Conservation (phyloP, 1,284 basidiomycete species). For the Bjerkandera adusta region DNA sequence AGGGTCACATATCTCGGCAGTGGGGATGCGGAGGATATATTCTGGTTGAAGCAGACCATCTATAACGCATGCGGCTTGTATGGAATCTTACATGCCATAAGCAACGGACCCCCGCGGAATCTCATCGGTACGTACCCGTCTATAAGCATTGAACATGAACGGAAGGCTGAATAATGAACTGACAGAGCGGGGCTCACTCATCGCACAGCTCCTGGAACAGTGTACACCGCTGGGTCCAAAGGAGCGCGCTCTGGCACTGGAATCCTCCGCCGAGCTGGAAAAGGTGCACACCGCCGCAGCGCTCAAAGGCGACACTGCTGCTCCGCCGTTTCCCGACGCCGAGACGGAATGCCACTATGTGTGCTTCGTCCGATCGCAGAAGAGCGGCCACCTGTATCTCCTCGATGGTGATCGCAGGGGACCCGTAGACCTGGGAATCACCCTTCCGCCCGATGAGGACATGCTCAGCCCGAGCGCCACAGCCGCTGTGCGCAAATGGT, state of each 20-base stretch:
- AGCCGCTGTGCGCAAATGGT: conserved; percentile 6
- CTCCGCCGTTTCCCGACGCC: conserved; percentile 6
- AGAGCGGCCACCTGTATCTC: conserved; percentile 12
- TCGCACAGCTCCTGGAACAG: conserved; percentile 7
- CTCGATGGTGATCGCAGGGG: conserved; percentile 14
- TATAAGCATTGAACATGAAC: background rate
- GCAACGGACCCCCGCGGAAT: conserved; percentile 9
- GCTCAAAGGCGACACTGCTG: conserved; percentile 11
- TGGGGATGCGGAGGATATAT: conserved; percentile 6
- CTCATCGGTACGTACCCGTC: conserved; percentile 7
- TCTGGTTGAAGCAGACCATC: conserved; percentile 17
- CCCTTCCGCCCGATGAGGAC: conserved; percentile 10
- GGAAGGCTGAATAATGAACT: background rate
- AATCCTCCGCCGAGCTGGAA: conserved; percentile 10
- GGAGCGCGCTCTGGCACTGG: conserved; percentile 12
- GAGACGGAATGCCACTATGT: conserved; percentile 12
- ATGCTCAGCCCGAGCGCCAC: conserved; percentile 10
- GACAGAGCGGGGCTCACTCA: conserved; percentile 7
- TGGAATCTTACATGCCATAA: conserved; percentile 12
- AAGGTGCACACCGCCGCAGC: conserved; percentile 12
- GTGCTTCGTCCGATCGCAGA: conserved; percentile 10
- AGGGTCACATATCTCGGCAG: conserved; percentile 2
- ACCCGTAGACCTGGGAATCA: conserved; percentile 10
- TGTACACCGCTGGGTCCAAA: conserved; percentile 4
- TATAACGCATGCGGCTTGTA: conserved; percentile 15